phyloP scores from a whole-genome alignment of 1,139 yeast species.

The Eremothecium gossypii region DNA sequence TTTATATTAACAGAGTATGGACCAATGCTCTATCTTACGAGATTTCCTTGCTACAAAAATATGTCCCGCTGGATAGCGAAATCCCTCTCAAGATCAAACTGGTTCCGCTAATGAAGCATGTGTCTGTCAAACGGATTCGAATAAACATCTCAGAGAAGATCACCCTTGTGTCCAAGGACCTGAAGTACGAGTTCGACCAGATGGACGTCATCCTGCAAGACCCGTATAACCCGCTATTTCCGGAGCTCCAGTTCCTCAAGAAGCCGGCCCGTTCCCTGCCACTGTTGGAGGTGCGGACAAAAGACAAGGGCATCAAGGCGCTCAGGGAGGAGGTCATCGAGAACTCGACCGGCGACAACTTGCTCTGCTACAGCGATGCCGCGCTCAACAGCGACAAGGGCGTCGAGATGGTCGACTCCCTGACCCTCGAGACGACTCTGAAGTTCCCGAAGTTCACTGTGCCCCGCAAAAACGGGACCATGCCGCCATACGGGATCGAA shows the following conservation, averaged over 20 bases:
- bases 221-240: slow-evolving; percentile 31
- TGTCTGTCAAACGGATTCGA: slow-evolving; percentile 60
- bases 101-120: slow-evolving; percentile 61
- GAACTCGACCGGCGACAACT: slow-evolving; percentile 50
- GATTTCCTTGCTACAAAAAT: slow-evolving; percentile 67
- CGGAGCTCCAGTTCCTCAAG: slow-evolving; percentile 19
- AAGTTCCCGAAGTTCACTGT: slow-evolving; percentile 28
- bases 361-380: slow-evolving; percentile 43
- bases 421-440: slow-evolving; percentile 25
- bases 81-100: slow-evolving; percentile 55
- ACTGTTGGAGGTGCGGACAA: slow-evolving; percentile 54
- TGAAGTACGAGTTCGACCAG: slow-evolving; percentile 48
- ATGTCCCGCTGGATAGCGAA: slow-evolving; percentile 60
- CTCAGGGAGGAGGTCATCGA: slow-evolving; percentile 58
- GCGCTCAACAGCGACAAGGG: slow-evolving; percentile 7
- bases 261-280: slow-evolving; percentile 47
- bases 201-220: slow-evolving; percentile 36
- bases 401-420: slow-evolving; percentile 30
- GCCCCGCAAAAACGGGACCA: slow-evolving; percentile 20
- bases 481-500: slow-evolving; percentile 31
- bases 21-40: slow-evolving; percentile 70
- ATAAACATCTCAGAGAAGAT: slow-evolving; percentile 66
- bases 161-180: slow-evolving; percentile 52
- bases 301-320: slow-evolving; percentile 35
- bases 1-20: slow-evolving; percentile 78